These are phyloP conservation scores for Komagataella pastoris DNA, from an alignment of 805 yeast genomes.

Conservation along the genomic window DNA sequence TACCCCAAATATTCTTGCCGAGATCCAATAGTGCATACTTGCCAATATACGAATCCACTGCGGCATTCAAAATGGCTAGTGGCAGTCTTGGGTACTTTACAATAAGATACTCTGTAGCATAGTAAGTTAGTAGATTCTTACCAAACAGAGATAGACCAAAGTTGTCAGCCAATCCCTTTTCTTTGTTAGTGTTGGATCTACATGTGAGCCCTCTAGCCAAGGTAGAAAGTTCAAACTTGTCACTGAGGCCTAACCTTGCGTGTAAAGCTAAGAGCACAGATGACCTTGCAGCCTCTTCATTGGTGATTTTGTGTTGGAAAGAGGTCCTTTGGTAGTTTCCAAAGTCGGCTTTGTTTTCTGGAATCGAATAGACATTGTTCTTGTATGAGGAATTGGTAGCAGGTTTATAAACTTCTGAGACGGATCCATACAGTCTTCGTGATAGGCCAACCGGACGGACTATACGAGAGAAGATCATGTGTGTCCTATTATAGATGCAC, in stretches of 20 bases:
- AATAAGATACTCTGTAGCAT: constrained; percentile 61
- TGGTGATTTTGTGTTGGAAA: constrained; percentile 21
- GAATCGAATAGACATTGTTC: constrained; percentile 1
- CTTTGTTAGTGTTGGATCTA: constrained; percentile 7
- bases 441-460: neutral
- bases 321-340: constrained; percentile 17
- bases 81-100: constrained; percentile 86
- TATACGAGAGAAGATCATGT: neutral
- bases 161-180: constrained; percentile 50
- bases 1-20: constrained; percentile 72
- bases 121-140: constrained; percentile 58
- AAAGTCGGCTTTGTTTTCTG: constrained; percentile 14
- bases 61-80: constrained; percentile 56
- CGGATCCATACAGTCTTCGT: neutral
- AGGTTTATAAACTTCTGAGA: constrained; percentile 1
- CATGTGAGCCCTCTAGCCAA: constrained; percentile 76
- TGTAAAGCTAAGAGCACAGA: constrained; percentile 74
- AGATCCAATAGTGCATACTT: constrained; percentile 48
- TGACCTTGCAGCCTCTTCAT: constrained; percentile 40
- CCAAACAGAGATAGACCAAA: constrained; percentile 77
- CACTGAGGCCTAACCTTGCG: constrained; percentile 56
- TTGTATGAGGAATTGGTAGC: neutral
- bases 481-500: neutral
- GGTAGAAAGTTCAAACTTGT: constrained; percentile 41
- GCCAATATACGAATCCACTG: constrained; percentile 67